These are phyloP conservation scores for Ilex aquifolium DNA, from an alignment of 257 asterid genomes.

Conservation along the genomic window DNA sequence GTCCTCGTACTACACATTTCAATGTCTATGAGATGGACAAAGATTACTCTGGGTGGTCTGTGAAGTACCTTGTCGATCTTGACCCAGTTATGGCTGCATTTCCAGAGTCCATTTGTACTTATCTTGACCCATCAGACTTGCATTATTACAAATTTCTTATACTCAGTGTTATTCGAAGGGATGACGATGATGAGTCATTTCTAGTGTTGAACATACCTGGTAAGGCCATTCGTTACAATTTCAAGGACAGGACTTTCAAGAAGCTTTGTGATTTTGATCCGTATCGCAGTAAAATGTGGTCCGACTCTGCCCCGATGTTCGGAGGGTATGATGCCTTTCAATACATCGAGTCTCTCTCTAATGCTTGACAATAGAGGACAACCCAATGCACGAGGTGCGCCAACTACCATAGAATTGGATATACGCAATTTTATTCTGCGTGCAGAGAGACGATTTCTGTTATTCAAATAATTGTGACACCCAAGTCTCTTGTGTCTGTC, in stretches of 20 bases:
- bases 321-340: not conserved
- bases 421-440: too few species aligned
- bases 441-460: too few species aligned
- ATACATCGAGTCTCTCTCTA: not conserved
- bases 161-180: constrained; percentile 7
- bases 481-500: too few species aligned
- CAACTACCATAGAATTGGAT: too few species aligned
- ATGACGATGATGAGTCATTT: constrained; percentile 9
- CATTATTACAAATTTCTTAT: constrained; percentile 1
- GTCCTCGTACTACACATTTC: constrained; percentile 1
- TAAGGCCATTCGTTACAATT: constrained; percentile 11
- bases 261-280: constrained; percentile 9
- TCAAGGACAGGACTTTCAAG: constrained; percentile 6
- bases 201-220: constrained; percentile 27
- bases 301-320: not conserved
- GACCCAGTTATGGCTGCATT: constrained; percentile 12
- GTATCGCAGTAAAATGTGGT: not conserved
- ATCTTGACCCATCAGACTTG: not conserved
- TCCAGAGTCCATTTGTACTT: constrained; percentile 8
- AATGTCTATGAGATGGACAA: constrained; percentile 28
- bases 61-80: constrained; percentile 30
- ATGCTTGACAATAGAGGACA: too few species aligned
- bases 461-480: too few species aligned
- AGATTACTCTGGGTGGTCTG: constrained; percentile 35
- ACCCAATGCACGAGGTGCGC: too few species aligned